A percentile compares a stretch with the other conserved stretches of the same genome.
Evolutionary conservation across 371 early-diverging fungal species (phyloP).

Genomic region (Neoconidiobolus thromboides): DNA sequence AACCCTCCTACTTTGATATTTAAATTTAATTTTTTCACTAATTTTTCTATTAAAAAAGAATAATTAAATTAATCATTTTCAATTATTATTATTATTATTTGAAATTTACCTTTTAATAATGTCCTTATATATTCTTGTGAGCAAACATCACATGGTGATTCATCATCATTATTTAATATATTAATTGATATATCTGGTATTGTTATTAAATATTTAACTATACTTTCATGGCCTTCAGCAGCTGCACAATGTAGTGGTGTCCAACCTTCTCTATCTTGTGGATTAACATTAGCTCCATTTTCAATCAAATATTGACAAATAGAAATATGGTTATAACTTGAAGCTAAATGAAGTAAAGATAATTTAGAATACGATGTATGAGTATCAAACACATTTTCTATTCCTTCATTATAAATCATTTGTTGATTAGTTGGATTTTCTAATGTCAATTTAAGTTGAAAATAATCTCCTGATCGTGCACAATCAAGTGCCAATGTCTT

Average conservation of each 20-base stretch:
- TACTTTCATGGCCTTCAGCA: slow-evolving; percentile 30
- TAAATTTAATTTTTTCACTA: background rate
- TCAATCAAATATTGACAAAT: slow-evolving; percentile 23
- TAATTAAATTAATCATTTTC: too few relatives aligned
- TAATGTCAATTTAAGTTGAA: slow-evolving; percentile 9
- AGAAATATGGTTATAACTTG: slow-evolving; percentile 26
- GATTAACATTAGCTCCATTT: slow-evolving; percentile 20
- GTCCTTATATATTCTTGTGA: background rate
- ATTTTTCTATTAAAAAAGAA: background rate
- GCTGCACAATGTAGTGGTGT: slow-evolving; percentile 46
- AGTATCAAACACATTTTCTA: slow-evolving; percentile 11
- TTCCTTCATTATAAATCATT: background rate
- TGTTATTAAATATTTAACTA: slow-evolving; percentile 18
- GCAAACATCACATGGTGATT: slow-evolving; percentile 4
- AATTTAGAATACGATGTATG: slow-evolving; percentile 19
- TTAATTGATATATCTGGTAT: slow-evolving; percentile 1
- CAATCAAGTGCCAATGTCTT: slow-evolving; percentile 14
- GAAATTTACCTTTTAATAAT: background rate
- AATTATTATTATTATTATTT: background rate
- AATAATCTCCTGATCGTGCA: slow-evolving; percentile 16
- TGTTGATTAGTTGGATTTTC: slow-evolving; percentile 10
- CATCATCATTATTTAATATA: background rate
- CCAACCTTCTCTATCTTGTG: slow-evolving; percentile 32
- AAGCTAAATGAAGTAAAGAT: slow-evolving; percentile 31
- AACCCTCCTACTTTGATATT: background rate